phyloP scores from a whole-genome alignment of 257 asterid species.

The Plantago major region DNA sequence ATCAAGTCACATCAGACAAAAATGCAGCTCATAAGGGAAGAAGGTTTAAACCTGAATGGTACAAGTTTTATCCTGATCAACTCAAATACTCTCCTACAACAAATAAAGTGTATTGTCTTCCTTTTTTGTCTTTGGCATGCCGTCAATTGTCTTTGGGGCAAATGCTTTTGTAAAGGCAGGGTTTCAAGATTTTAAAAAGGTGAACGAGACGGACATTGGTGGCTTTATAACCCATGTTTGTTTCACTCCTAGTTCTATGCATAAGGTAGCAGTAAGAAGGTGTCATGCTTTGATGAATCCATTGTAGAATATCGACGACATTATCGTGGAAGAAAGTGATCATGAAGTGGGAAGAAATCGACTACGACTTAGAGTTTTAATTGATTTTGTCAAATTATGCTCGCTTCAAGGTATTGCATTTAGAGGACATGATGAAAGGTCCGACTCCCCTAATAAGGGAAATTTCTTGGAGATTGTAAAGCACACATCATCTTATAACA shows the following conservation, averaged over 20 bases:
- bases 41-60: background rate
- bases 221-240: background rate
- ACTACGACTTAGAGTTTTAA: background rate
- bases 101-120: background rate
- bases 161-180: background rate
- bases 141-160: no score
- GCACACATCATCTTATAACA: constrained; percentile 12
- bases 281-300: background rate
- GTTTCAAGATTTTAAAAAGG: background rate
- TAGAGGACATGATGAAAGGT: background rate
- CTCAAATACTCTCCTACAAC: constrained; percentile 4
- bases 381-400: background rate
- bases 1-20: background rate
- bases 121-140: background rate
- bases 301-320: background rate
- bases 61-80: background rate
- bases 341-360: no score
- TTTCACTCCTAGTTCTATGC: background rate
- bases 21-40: background rate
- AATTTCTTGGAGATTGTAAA: background rate
- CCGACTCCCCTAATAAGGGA: background rate
- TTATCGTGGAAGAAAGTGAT: background rate
- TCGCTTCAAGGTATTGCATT: constrained; percentile 8
- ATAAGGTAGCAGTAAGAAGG: background rate
- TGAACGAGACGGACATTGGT: background rate